Base-by-base conservation (phyloP, 768 basidiomycete species). In the Podaxis sp. region DNA sequence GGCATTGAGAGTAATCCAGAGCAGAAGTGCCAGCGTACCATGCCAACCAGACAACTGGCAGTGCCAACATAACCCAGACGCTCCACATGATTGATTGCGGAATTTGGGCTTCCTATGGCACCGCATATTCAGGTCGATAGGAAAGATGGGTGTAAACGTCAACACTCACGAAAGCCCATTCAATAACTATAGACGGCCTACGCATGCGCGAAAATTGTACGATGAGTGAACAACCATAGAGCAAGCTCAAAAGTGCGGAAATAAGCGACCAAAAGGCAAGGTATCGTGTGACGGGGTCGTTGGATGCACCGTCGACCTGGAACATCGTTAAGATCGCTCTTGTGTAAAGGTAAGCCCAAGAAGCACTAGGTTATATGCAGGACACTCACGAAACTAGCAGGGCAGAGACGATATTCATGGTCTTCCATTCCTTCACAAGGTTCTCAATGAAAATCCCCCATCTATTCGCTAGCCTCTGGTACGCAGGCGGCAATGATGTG, bases 181-280 rank as follows among this genome's bases (percentile, higher is more conserved):
- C 77, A 6, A 80, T 79, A 5, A 84, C 86, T 62, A 80, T 82
- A 66, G 82, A 74, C 76, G 86, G 82, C 61, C 76, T 82, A 18
- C 79, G 76, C 86, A 88, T 88, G 0, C 77, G 80, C 5, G 80
- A 82, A 61, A 88, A 87, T n/a, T 83, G 77, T 21, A 87, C 71
- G 21, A 85, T 86, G 65, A 82, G 87, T 27, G 84, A 73, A 64
- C 85, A 84, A 0, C 86, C 86, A 64, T 77, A 88, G 1, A 79
- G 74, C n/a, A 87, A 69, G 63, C 85, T 86, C 76, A 87, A 77
- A 47, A 87, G 66, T 1, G 85, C 82, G 37, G 79, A 86, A 0
- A 80, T 72, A 36, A 87, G 71, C 3, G 86, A 84, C 38, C 82
- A 72, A 13, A 87, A 73, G 0, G 84, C 82, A 0, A 80, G 71